phyloP scores from a whole-genome alignment of 352 stramenopile genomes.

The Thraustotheca clavata region DNA sequence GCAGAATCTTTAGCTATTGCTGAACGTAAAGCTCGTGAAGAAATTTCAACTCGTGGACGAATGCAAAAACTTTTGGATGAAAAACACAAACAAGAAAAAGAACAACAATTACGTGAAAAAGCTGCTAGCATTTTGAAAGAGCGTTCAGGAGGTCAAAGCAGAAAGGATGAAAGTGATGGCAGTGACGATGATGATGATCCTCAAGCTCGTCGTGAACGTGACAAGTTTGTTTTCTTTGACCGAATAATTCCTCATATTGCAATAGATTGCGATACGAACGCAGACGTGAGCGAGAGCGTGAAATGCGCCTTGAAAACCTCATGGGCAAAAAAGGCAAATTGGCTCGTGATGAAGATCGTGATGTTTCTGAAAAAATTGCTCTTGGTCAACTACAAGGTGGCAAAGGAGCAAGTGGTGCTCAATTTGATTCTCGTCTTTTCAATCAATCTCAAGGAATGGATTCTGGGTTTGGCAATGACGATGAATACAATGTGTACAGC shows the following conservation, averaged over 20 bases:
- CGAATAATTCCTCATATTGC: background rate
- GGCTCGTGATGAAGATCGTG: conserved; percentile 91
- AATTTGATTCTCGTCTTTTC: conserved; percentile 97
- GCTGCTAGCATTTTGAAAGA: conserved; percentile 91
- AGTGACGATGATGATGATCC: conserved; percentile 36
- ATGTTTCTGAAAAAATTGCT: conserved; percentile 99
- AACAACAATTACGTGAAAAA: conserved; percentile 92
- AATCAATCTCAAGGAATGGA: conserved; percentile 96
- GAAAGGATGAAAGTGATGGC: conserved; percentile 28
- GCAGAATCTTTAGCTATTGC: conserved; percentile 96
- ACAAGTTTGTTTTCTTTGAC: conserved; percentile 20
- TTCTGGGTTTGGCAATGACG: conserved; percentile 94
- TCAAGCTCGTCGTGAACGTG: conserved; percentile 39
- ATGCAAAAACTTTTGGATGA: conserved; percentile 82
- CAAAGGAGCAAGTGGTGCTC: conserved; percentile 70
- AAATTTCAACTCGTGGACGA: conserved; percentile 92
- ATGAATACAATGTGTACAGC: conserved; percentile 98
- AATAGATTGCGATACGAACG: conserved; percentile 80
- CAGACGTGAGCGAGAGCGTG: conserved; percentile 90
- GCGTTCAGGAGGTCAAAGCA: conserved; percentile 72
- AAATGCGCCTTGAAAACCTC: conserved; percentile 93
- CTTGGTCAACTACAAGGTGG: conserved; percentile 92
- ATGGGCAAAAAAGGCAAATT: conserved; percentile 83
- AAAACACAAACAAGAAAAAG: conserved; percentile 94
- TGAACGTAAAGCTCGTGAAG: conserved; percentile 94